phyloP scores from a whole-genome alignment of 1,284 basidiomycete genomes.

The Apiotrichum veenhuisii region DNA sequence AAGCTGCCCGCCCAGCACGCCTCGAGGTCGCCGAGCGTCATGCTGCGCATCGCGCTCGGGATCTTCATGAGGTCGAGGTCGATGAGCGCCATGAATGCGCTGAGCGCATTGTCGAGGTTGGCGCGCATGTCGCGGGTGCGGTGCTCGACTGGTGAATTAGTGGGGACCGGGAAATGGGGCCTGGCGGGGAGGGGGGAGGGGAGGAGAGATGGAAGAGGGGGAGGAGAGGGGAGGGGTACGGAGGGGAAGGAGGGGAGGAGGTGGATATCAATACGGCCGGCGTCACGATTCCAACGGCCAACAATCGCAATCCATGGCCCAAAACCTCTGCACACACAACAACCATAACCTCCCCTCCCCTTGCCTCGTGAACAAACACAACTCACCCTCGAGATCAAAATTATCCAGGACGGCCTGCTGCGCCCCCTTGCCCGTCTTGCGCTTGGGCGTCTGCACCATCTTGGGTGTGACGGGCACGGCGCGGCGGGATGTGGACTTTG shows the following conservation, averaged over 20 bases:
- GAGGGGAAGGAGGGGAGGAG: too few relatives aligned
- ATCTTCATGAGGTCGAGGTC: constrained; percentile 47
- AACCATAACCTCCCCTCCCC: not conserved
- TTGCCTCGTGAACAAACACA: not conserved
- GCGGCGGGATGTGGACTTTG: constrained; percentile 21
- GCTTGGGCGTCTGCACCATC: constrained; percentile 21
- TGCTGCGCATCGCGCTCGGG: constrained; percentile 38
- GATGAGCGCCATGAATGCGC: constrained; percentile 40
- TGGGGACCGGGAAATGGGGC: too few relatives aligned
- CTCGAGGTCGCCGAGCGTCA: constrained; percentile 46
- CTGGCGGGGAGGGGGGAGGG: too few relatives aligned
- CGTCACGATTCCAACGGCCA: too few relatives aligned
- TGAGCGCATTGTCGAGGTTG: constrained; percentile 33
- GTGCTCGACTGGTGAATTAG: constrained; percentile 11
- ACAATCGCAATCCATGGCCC: too few relatives aligned
- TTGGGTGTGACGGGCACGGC: constrained; percentile 9
- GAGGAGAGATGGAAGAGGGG: too few relatives aligned
- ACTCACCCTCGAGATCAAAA: constrained; percentile 49
- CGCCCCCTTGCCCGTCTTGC: constrained; percentile 23
- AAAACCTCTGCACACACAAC: not conserved
- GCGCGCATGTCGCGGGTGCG: constrained; percentile 8
- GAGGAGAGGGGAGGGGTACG: too few relatives aligned
- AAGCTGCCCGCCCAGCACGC: constrained; percentile 45
- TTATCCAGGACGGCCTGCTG: constrained; percentile 44
- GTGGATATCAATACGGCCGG: too few relatives aligned